Evolutionary conservation across 352 stramenopile species (phyloP).

Genomic region (Globisporangium nunn): DNA sequence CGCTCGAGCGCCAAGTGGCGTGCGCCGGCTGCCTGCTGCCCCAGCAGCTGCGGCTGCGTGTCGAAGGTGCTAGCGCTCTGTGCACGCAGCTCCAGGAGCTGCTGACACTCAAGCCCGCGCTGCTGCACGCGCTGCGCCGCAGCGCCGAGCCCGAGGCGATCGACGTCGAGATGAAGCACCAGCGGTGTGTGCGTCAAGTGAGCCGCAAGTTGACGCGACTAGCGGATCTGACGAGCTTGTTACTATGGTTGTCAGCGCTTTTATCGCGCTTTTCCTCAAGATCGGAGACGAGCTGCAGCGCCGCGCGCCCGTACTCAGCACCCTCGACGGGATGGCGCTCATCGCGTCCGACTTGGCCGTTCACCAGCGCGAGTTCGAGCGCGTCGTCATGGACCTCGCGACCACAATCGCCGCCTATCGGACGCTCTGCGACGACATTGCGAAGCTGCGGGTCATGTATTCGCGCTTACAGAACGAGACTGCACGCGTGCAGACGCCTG

Average conservation of each 20-base stretch:
- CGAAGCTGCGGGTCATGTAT: constrained; percentile 21
- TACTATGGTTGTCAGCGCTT: constrained; percentile 12
- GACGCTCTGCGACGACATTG: constrained; percentile 20
- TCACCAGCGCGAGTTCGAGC: constrained; percentile 20
- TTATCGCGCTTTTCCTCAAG: constrained; percentile 47
- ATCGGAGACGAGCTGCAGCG: constrained; percentile 33
- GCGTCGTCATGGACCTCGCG: constrained; percentile 14
- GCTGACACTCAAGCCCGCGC: constrained; percentile 27
- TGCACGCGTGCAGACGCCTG: neutral
- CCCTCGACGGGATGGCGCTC: constrained; percentile 12
- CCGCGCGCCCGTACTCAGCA: constrained; percentile 20
- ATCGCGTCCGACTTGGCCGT: constrained; percentile 8
- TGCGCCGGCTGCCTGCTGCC: constrained; percentile 18
- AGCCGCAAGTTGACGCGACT: neutral
- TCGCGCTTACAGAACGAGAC: constrained; percentile 14
- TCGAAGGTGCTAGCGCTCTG: constrained; percentile 15
- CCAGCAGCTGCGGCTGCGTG: constrained; percentile 20
- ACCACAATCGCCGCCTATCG: constrained; percentile 20
- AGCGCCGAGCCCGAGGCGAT: constrained; percentile 24
- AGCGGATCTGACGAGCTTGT: too few relatives aligned
- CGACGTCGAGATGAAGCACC: constrained; percentile 34
- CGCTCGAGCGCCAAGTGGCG: constrained; percentile 21
- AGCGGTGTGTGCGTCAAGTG: constrained; percentile 19
- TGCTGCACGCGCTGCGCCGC: constrained; percentile 32
- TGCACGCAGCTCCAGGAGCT: constrained; percentile 21